Base-by-base conservation (phyloP, 352 stramenopile species). In the Phytophthora pinifolia region DNA sequence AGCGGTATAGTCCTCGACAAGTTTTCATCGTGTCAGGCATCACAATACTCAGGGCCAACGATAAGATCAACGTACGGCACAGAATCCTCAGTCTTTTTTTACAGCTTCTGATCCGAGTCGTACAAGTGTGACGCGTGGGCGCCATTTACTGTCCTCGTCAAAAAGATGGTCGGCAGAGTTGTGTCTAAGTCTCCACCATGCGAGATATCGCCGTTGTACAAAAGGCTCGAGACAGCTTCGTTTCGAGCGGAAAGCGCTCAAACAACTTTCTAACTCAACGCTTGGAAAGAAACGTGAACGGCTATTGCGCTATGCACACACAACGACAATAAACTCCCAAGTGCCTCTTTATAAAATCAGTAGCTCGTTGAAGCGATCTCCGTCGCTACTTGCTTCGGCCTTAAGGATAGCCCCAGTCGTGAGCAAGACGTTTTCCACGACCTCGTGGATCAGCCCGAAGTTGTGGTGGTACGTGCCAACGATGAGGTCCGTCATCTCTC, bases 61-160 rank as follows among this genome's bases (percentile, higher is more conserved):
- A 32, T 10, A 50, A 77, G 30, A 38, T 74, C 48, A 15, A 74
- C 37, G 53, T 72, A 59, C 34, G 27, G 44, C 9, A 57, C 10
- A 32, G 53, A 55, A 30, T 17, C 58, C 9, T n/a, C 44, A 10
- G 37, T 39, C 10, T 30, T 47, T 17, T 30, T 47, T 17, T 47
- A 31, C 9, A 58, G 9, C 25, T 57, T 53, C 13, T 34, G 41
- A 25, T 52, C 41, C 7, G 59, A 47, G 32, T 76, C 48, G 54
- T 74, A 76, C 47, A 76, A 48, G n/a, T 74, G 54, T n/a, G 51
- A 51, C 4, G 67, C 67, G 74, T 3, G 69, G 54, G 31, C 54
- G 50, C 59, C 54, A 71, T 31, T 54, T 59, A n/a, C 18, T 58
- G 4, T 17, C 22, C 4, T 46, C 31, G 36, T 13, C 12, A 38